Evolutionary conservation across 768 basidiomycete genomes (phyloP).

Genomic region (Terana coerulea): DNA sequence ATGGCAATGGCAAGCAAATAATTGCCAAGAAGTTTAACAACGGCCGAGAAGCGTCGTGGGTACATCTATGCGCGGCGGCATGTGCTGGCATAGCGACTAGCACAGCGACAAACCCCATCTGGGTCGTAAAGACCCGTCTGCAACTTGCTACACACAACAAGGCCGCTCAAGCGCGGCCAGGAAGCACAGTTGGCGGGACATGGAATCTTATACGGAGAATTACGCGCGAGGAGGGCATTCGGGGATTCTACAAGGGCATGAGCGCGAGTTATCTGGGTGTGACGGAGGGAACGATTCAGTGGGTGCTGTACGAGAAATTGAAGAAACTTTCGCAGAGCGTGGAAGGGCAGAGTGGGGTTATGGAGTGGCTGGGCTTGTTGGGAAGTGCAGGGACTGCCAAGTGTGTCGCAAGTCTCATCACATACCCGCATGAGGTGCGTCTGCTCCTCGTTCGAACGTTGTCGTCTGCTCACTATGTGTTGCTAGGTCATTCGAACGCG

Average conservation of each 20-base stretch:
- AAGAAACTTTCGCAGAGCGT: constrained; percentile 60
- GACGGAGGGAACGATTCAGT: constrained; percentile 94
- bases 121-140: constrained; percentile 97
- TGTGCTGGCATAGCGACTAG: constrained; percentile 84
- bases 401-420: constrained; percentile 89
- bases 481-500: constrained; percentile 85
- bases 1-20: constrained; percentile 93
- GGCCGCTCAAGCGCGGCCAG: background rate
- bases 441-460: background rate
- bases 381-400: constrained; percentile 93
- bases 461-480: constrained; percentile 1
- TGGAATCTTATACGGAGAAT: constrained; percentile 68
- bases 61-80: constrained; percentile 85
- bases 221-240: constrained; percentile 72
- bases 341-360: constrained; percentile 52
- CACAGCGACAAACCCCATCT: constrained; percentile 94
- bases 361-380: constrained; percentile 78
- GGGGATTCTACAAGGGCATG: constrained; percentile 92
- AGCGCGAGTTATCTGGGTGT: constrained; percentile 95
- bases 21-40: constrained; percentile 81
- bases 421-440: constrained; percentile 95
- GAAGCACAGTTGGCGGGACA: constrained; percentile 46
- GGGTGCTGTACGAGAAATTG: constrained; percentile 93
- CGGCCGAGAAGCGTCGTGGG: constrained; percentile 74
- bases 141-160: constrained; percentile 54